Percentiles rank a stretch among this genome's conserved stretches.
Conservation (phyloP, 352 stramenopile genomes). For the Pythium vanterpoolii region DNA sequence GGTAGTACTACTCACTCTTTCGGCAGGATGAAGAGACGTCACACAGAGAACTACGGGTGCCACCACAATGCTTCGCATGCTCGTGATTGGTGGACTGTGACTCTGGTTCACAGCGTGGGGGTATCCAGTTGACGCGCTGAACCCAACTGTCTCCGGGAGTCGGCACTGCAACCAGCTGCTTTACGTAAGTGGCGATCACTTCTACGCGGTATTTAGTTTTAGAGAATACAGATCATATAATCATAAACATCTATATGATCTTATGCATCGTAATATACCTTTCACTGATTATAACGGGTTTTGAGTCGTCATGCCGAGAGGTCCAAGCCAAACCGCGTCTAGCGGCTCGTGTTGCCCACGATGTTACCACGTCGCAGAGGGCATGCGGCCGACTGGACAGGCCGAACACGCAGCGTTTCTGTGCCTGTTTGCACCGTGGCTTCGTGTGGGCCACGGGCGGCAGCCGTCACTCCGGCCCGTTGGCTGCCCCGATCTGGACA, state of each 20-base stretch:
- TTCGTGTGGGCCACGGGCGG: neutral
- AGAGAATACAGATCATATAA: neutral
- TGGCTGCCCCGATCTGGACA: slow-evolving; percentile 14
- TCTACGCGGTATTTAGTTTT: neutral
- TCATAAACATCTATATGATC: no score
- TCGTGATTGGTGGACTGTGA: slow-evolving; percentile 6
- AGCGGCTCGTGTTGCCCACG: no score
- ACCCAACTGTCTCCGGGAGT: slow-evolving; percentile 20
- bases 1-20: no score
- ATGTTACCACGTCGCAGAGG: neutral
- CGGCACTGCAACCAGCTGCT: no score
- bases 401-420: neutral
- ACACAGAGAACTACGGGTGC: no score
- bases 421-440: neutral
- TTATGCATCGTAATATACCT: no score
- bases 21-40: no score
- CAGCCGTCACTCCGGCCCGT: neutral
- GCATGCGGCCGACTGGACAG: neutral
- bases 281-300: no score
- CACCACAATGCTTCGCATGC: neutral
- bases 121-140: slow-evolving; percentile 13
- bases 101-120: neutral
- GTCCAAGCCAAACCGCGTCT: no score
- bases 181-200: neutral
- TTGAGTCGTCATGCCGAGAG: no score